Evolutionary conservation across 2,329 filamentous ascomycete genomes (phyloP).

Genomic region (Dactylonectria macrodidyma): DNA sequence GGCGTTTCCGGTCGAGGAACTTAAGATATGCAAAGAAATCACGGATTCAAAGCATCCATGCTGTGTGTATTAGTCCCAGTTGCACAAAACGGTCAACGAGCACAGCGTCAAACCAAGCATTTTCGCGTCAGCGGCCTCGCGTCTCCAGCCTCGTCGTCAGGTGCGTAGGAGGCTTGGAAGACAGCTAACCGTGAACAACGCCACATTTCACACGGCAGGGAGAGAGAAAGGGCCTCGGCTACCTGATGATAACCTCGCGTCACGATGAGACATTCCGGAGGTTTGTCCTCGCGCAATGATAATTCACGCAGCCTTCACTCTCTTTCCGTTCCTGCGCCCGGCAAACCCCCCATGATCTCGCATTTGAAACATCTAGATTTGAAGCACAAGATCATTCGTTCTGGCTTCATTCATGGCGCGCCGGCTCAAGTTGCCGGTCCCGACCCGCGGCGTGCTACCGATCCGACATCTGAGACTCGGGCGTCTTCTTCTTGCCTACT

Average conservation of each 20-base stretch:
- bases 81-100: no score
- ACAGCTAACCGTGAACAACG: no score
- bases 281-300: no score
- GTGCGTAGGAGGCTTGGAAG: no score
- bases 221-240: background rate
- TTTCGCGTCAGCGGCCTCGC: no score
- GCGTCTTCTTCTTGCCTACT: background rate
- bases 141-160: no score
- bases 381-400: background rate
- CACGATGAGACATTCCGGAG: slow-evolving; percentile 1
- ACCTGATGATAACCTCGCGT: background rate
- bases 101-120: no score
- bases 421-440: background rate
- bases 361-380: background rate
- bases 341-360: background rate
- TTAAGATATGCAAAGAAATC: no score
- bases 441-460: background rate
- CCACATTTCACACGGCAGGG: background rate
- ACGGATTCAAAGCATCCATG: background rate
- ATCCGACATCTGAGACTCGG: background rate
- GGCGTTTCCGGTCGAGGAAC: background rate
- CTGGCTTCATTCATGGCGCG: no score
- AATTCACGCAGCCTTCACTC: slow-evolving; percentile 3
- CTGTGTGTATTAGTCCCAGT: background rate
- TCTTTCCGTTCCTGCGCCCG: background rate